Base-by-base conservation (phyloP, 257 asterid species). In the Sherardia arvensis region DNA sequence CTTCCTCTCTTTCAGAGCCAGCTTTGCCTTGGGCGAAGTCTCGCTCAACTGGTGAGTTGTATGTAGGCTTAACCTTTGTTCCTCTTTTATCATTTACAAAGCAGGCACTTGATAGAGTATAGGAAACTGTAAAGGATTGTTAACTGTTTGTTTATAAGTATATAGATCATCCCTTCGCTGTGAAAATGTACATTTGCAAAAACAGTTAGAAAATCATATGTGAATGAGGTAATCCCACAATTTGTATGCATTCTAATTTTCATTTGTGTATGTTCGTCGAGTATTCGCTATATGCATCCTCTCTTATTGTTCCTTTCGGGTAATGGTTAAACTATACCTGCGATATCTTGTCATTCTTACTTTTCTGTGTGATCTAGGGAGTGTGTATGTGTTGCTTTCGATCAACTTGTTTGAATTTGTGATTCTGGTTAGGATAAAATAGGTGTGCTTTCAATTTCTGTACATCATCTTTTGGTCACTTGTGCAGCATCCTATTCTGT, bases 1-100 rank as follows among this genome's bases (percentile, higher is more conserved):
- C 9, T 90, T 90, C 77, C 79, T 90, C 18, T 62, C 74, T 32
- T n/a, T 78, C 18, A 51, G 95, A 59, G 81, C 68, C 25, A 75
- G 74, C 66, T 51, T 87, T 18, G 85, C 92, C 10, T 32, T 87
- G 74, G 78, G 85, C 18, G 88, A 76, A 4, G 80, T 83, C n/a
- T 70, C 86, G 26, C 30, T 67, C 64, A 48, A 62, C 78, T 74
- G 59, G 63, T 69, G 54, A 20, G 74, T 27, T 51, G 51, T 17
- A 43, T 3, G 51, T 43, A 49, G 71, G 76, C 56, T 48, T 32
- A 7, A 47, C 15, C 27, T 70, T 55, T 30, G 49, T 27, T 34
- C 26, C 38, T 60, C 47, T 17, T n/a, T n/a, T n/a, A n/a, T n/a
- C n/a, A n/a, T n/a, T 22, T 27, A 32, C 57, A 12, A 6, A 40